Conservation (phyloP, 495 filamentous ascomycete genomes). For the Penicillium cosmopolitanum region DNA sequence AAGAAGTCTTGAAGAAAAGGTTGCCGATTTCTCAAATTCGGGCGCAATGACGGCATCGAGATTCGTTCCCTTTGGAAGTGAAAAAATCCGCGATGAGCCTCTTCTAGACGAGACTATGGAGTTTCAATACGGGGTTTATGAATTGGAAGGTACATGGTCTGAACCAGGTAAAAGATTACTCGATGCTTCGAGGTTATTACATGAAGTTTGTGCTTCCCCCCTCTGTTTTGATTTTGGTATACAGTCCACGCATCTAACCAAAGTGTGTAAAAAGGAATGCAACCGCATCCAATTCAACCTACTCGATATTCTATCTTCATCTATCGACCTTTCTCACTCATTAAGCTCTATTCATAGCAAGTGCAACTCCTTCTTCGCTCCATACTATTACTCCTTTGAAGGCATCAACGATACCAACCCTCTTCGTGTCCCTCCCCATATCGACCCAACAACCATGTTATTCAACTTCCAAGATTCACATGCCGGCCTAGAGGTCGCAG, state of each 20-base stretch:
- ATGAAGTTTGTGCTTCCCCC: neutral
- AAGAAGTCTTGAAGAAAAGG: neutral
- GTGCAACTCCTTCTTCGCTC: neutral
- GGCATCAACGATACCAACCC: neutral
- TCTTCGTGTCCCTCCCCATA: neutral
- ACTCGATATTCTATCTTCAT: neutral
- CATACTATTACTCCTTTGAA: slow-evolving; percentile 1
- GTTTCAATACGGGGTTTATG: neutral
- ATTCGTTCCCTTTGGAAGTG: neutral
- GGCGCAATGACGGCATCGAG: neutral
- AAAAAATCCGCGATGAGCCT: neutral
- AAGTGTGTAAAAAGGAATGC: neutral
- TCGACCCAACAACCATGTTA: slow-evolving; percentile 1
- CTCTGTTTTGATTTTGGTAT: neutral
- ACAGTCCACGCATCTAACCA: neutral
- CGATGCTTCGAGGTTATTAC: neutral
- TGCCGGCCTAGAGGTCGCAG: neutral
- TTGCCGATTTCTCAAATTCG: neutral
- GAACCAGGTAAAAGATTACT: neutral
- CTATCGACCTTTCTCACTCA: neutral
- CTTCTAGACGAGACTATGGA: slow-evolving; percentile 1
- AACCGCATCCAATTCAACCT: neutral
- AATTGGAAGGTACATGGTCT: neutral
- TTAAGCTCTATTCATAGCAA: slow-evolving; percentile 1
- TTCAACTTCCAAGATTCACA: neutral